Percentiles rank a stretch among this genome's conserved stretches.
Conservation (phyloP, 148 eudicot genomes). For the Diospyros kaki region DNA sequence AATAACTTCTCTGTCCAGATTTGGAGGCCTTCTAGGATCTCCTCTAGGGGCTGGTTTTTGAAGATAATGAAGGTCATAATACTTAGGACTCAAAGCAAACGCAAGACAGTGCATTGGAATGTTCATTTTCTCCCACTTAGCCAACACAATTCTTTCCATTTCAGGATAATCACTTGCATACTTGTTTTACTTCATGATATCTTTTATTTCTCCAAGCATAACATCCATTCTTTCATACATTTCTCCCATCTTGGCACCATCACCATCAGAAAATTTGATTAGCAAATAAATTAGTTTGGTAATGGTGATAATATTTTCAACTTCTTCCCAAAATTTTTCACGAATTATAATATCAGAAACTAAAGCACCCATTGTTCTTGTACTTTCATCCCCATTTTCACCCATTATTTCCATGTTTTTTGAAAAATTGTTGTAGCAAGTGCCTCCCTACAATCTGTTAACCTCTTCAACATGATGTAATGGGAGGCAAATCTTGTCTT, state of each 20-base stretch:
- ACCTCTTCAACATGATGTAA: not conserved
- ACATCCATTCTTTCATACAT: slow-evolving; percentile 30
- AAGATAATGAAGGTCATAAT: not conserved
- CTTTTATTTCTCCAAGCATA: slow-evolving; percentile 25
- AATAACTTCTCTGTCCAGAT: not conserved
- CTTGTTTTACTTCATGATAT: not conserved
- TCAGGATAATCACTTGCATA: not conserved
- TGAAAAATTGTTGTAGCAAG: slow-evolving; percentile 5
- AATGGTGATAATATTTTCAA: not conserved
- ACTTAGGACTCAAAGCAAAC: not conserved
- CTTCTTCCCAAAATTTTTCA: slow-evolving; percentile 18
- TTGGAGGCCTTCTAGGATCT: not conserved
- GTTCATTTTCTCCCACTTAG: slow-evolving; percentile 17
- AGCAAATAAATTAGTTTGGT: slow-evolving; percentile 19
- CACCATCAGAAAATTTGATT: slow-evolving; percentile 23
- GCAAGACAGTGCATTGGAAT: slow-evolving; percentile 12
- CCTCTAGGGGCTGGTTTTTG: not conserved
- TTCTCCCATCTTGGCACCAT: slow-evolving; percentile 22
- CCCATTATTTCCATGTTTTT: slow-evolving; percentile 14
- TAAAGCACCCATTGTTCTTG: not conserved
- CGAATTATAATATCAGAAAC: not conserved
- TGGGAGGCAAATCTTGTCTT: slow-evolving; percentile 27
- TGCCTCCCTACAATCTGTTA: slow-evolving; percentile 15
- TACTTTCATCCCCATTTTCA: not conserved
- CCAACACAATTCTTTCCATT: slow-evolving; percentile 8